phyloP scores from a whole-genome alignment of 2,329 filamentous ascomycete species.

The Penicillium corylophilum region DNA sequence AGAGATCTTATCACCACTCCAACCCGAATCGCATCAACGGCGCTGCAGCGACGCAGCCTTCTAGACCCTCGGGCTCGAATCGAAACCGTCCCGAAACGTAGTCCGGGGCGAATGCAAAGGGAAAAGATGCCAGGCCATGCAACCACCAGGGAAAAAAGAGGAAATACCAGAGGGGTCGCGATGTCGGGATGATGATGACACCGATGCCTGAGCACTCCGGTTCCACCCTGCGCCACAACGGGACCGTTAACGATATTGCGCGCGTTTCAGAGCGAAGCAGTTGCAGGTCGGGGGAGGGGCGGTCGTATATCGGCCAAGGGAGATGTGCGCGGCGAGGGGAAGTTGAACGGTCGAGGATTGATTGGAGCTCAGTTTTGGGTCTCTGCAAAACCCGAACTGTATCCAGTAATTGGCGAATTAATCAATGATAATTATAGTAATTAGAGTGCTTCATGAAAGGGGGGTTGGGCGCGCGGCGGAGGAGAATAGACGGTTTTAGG shows the following conservation, averaged over 20 bases:
- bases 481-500: conserved; percentile 5
- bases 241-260: conserved; percentile 16
- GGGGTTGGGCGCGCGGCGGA: not conserved
- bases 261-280: conserved; percentile 16
- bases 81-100: conserved; percentile 3
- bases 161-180: conserved; percentile 7
- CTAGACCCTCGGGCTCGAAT: not conserved
- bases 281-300: conserved; percentile 3
- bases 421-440: conserved; percentile 25
- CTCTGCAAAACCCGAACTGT: not conserved
- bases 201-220: conserved; percentile 8
- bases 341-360: conserved; percentile 16
- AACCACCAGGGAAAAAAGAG: conserved; percentile 13
- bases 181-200: conserved; percentile 14
- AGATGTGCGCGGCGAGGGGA: conserved; percentile 3
- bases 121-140: conserved; percentile 14
- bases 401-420: conserved; percentile 16
- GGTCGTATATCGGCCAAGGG: conserved; percentile 4
- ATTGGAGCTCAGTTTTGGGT: conserved; percentile 14
- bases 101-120: conserved; percentile 8
- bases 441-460: conserved; percentile 19
- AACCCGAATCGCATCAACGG: conserved; percentile 29
- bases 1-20: conserved; percentile 16
- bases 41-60: not conserved
- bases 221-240: conserved; percentile 18